Conservation (phyloP, 495 filamentous ascomycete species). For the Lophiostoma macrostomum region DNA sequence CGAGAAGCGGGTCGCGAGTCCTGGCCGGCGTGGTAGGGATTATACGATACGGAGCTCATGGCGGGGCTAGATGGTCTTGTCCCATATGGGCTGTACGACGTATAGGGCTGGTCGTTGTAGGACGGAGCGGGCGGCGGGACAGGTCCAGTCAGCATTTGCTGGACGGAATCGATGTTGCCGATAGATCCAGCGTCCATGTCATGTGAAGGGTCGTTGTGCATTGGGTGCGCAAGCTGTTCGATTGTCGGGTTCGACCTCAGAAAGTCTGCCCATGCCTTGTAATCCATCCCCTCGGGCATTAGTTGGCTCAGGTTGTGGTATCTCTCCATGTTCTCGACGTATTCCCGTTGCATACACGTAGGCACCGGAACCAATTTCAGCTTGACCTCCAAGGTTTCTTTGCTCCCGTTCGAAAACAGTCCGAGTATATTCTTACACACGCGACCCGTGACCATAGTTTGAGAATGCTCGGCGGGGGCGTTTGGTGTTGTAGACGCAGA, state of each 20-base stretch:
- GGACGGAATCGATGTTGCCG: conserved; percentile 27
- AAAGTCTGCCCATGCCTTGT: conserved; percentile 56
- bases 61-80: conserved; percentile 45
- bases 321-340: conserved; percentile 60
- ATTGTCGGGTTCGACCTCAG: conserved; percentile 38
- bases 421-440: conserved; percentile 81
- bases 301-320: conserved; percentile 59
- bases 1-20: conserved; percentile 49
- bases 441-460: conserved; percentile 82
- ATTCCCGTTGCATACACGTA: conserved; percentile 67
- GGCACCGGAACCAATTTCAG: conserved; percentile 79
- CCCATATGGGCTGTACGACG: conserved; percentile 32
- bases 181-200: neutral
- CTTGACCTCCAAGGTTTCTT: conserved; percentile 93
- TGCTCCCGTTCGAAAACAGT: conserved; percentile 75
- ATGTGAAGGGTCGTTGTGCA: neutral
- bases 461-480: conserved; percentile 56
- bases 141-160: conserved; percentile 30
- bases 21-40: conserved; percentile 20
- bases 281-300: conserved; percentile 63
- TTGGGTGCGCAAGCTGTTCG: conserved; percentile 21
- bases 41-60: conserved; percentile 37
- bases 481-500: conserved; percentile 30
- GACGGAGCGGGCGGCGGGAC: neutral
- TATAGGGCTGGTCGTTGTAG: neutral